Evolutionary conservation across 2,329 filamentous ascomycete genomes (phyloP).

Genomic region (Pseudocercospora pini-densiflorae): DNA sequence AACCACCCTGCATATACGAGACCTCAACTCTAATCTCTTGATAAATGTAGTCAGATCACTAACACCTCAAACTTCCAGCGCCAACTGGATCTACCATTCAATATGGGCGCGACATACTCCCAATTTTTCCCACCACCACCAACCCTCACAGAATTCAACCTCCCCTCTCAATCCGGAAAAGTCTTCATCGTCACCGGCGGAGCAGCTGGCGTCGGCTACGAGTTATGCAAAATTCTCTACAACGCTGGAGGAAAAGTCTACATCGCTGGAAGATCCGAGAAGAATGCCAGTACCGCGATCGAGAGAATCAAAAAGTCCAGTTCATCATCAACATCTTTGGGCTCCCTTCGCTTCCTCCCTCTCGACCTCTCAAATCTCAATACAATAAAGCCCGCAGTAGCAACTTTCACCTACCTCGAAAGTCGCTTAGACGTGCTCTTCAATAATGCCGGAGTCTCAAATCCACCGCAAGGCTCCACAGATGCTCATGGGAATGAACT

Average conservation of each 20-base stretch:
- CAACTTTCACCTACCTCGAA: slow-evolving; percentile 41
- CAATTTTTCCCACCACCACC: slow-evolving; percentile 39
- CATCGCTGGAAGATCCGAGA: slow-evolving; percentile 54
- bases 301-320: slow-evolving; percentile 44
- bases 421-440: slow-evolving; percentile 24
- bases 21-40: neutral
- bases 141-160: slow-evolving; percentile 48
- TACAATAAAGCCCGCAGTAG: slow-evolving; percentile 39
- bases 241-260: slow-evolving; percentile 61
- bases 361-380: slow-evolving; percentile 48
- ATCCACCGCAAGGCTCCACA: slow-evolving; percentile 41
- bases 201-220: slow-evolving; percentile 55
- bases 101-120: slow-evolving; percentile 1
- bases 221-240: slow-evolving; percentile 61
- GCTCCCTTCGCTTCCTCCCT: slow-evolving; percentile 49
- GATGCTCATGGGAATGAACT: slow-evolving; percentile 40
- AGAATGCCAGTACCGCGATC: slow-evolving; percentile 53
- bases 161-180: slow-evolving; percentile 48
- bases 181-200: slow-evolving; percentile 60
- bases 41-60: neutral
- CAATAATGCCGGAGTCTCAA: slow-evolving; percentile 29
- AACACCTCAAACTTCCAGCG: neutral
- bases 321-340: slow-evolving; percentile 41
- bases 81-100: neutral
- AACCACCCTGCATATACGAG: neutral